phyloP scores from a whole-genome alignment of 257 asterid genomes.

The Salvia hispanica region DNA sequence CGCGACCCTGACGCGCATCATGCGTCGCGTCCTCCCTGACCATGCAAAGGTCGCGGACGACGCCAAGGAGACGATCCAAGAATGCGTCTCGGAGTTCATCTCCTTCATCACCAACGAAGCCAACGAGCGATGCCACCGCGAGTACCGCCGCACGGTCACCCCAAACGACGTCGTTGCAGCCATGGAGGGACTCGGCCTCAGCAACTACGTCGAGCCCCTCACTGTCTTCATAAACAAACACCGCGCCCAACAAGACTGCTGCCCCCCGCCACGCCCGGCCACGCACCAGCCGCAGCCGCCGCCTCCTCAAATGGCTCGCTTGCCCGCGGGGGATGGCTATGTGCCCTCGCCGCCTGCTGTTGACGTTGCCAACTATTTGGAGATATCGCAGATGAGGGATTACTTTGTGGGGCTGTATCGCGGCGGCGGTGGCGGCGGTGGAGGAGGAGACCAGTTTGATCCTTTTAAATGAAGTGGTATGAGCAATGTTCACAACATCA shows the following conservation, averaged over 20 bases:
- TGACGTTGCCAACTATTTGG: neutral
- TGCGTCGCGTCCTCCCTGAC: slow-evolving; percentile 34
- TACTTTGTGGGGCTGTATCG: neutral
- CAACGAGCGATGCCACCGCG: slow-evolving; percentile 20
- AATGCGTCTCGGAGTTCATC: slow-evolving; percentile 39
- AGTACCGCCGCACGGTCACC: slow-evolving; percentile 3
- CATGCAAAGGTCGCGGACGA: slow-evolving; percentile 37
- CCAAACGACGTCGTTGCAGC: neutral
- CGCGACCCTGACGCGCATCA: slow-evolving; percentile 28
- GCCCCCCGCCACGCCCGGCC: no score
- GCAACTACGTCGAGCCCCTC: neutral
- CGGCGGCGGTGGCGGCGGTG: neutral
- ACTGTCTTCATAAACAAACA: neutral
- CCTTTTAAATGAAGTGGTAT: neutral
- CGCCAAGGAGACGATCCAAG: slow-evolving; percentile 35
- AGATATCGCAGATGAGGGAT: neutral
- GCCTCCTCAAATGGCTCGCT: neutral
- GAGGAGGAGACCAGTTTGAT: neutral
- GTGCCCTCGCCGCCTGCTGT: neutral
- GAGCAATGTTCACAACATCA: no score
- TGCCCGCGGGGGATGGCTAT: neutral
- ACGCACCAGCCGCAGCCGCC: neutral
- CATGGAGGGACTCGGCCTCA: neutral
- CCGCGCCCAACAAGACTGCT: neutral
- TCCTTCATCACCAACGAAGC: slow-evolving; percentile 39